phyloP scores from a whole-genome alignment of 1,139 yeast genomes.

The Ogataea hybrid region DNA sequence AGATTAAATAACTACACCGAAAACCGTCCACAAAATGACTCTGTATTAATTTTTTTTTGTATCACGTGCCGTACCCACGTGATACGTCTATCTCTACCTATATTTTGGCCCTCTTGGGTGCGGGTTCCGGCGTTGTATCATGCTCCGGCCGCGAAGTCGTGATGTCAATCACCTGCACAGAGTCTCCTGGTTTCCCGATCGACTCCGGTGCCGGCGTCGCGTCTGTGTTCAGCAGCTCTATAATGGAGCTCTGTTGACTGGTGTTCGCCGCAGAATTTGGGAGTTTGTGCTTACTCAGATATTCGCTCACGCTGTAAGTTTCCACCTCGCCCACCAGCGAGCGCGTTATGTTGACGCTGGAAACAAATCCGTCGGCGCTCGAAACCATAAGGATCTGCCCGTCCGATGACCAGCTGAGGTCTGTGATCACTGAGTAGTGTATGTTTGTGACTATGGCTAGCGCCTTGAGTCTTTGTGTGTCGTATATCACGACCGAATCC shows the following conservation, averaged over 20 bases:
- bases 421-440: constrained; percentile 88
- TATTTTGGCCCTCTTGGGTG: constrained; percentile 7
- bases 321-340: constrained; percentile 25
- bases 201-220: not conserved
- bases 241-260: constrained; percentile 6
- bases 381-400: constrained; percentile 72
- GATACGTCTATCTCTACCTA: not conserved
- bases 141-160: constrained; percentile 4
- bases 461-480: constrained; percentile 68
- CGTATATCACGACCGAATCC: constrained; percentile 80
- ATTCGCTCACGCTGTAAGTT: constrained; percentile 17
- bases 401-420: constrained; percentile 77
- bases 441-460: constrained; percentile 73
- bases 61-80: not conserved
- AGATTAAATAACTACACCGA: not conserved
- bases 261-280: not conserved
- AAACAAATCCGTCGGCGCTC: constrained; percentile 95
- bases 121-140: not conserved
- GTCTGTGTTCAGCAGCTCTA: constrained; percentile 12
- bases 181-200: constrained; percentile 13
- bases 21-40: not conserved
- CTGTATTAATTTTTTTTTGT: too few relatives aligned
- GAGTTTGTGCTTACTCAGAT: constrained; percentile 5
- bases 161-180: constrained; percentile 19
- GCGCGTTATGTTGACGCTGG: constrained; percentile 50